These are phyloP conservation scores for Smithsoniella earleae DNA, from an alignment of 163 green algal genomes.

Conservation along the genomic window DNA sequence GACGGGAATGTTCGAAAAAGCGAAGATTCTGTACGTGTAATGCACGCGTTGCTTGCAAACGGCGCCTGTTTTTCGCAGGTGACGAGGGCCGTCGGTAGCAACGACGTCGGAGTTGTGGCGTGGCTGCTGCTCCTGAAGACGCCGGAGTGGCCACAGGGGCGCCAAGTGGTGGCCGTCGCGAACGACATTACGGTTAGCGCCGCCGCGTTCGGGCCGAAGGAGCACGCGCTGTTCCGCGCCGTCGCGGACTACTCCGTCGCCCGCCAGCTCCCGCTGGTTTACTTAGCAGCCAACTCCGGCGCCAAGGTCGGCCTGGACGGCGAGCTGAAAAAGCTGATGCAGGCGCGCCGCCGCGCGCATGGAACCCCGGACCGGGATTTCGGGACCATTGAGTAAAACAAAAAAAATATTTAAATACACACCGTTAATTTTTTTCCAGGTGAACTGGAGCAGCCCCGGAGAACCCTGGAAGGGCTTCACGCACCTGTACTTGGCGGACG, in stretches of 20 bases:
- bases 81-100: conserved; percentile 40
- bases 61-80: too few relatives aligned
- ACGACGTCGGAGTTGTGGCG: conserved; percentile 78
- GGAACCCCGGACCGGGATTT: too few relatives aligned
- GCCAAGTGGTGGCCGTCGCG: conserved; percentile 72
- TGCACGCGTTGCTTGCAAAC: too few relatives aligned
- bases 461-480: conserved; percentile 71
- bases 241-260: conserved; percentile 62
- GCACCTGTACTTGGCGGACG: conserved; percentile 87
- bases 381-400: too few relatives aligned
- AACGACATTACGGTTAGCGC: conserved; percentile 91
- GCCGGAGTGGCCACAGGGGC: conserved; percentile 70
- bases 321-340: conserved; percentile 64
- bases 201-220: conserved; percentile 77
- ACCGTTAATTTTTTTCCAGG: too few relatives aligned
- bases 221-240: conserved; percentile 86
- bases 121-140: conserved; percentile 79
- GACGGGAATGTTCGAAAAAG: too few relatives aligned
- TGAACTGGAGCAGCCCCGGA: conserved; percentile 61
- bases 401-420: too few relatives aligned
- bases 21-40: too few relatives aligned
- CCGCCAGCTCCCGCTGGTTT: conserved; percentile 78
- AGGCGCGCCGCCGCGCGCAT: conserved; percentile 40
- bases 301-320: conserved; percentile 77
- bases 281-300: conserved; percentile 91